Conservation (phyloP, 768 basidiomycete genomes). For the Phaffia tasmanica region DNA sequence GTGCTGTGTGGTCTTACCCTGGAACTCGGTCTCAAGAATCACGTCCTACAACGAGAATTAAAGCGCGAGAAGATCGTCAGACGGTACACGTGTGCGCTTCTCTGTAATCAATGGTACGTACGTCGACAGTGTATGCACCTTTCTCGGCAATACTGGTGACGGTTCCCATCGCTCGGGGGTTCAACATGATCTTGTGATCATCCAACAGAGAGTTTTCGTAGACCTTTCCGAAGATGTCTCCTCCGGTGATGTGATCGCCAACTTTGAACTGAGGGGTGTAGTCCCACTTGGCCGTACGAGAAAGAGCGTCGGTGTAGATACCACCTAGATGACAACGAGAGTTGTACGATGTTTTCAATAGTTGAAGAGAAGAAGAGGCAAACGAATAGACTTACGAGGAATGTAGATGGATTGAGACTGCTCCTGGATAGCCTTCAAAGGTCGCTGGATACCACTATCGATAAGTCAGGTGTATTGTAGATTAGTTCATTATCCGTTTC, state of each 20-base stretch:
- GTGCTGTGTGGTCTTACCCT: constrained; percentile 85
- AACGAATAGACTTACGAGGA: constrained; percentile 42
- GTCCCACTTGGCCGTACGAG: constrained; percentile 83
- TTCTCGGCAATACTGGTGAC: constrained; percentile 87
- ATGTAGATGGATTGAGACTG: constrained; percentile 99
- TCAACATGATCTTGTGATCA: constrained; percentile 94
- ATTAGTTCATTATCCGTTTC: neutral
- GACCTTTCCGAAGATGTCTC: constrained; percentile 88
- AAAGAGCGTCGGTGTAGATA: constrained; percentile 92
- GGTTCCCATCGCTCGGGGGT: constrained; percentile 86
- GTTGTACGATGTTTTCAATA: neutral
- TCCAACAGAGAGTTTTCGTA: constrained; percentile 95
- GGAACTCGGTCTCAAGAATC: constrained; percentile 92
- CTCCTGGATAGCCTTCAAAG: constrained; percentile 76
- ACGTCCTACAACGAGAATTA: constrained; percentile 53
- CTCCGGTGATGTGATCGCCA: constrained; percentile 94
- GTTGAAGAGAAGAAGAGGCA: neutral
- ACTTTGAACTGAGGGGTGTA: constrained; percentile 61
- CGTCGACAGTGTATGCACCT: constrained; percentile 83
- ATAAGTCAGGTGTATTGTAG: neutral
- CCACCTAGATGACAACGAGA: constrained; percentile 48
- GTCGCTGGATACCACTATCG: constrained; percentile 33
- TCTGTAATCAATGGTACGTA: constrained; percentile 39
- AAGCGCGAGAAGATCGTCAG: neutral
- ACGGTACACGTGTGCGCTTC: no score